Percentiles rank a stretch among this genome's conserved stretches.
Evolutionary conservation across 768 basidiomycete species (phyloP).

Genomic region (Rhizopogon rudus): DNA sequence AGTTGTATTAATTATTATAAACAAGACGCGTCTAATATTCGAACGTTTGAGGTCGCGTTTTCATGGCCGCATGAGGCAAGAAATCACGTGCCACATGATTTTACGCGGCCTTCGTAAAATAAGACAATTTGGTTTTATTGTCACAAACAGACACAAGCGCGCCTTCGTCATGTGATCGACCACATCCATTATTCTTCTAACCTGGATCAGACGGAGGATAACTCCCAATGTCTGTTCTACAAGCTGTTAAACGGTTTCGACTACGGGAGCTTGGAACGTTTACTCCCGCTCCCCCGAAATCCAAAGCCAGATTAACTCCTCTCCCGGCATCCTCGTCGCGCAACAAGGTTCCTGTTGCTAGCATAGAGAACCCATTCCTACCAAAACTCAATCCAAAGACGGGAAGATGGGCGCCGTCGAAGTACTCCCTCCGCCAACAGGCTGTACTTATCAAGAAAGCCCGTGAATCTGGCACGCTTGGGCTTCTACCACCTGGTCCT

Average conservation of each 20-base stretch:
- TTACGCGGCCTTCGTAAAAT: no score
- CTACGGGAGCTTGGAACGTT: constrained; percentile 17
- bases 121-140: no score
- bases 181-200: no score
- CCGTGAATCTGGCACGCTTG: constrained; percentile 42
- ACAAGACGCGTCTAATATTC: no score
- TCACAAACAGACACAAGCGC: background rate
- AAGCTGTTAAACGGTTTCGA: constrained; percentile 21
- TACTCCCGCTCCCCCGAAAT: constrained; percentile 14
- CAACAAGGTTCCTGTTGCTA: constrained; percentile 14
- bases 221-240: background rate
- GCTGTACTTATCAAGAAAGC: constrained; percentile 77
- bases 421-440: constrained; percentile 71
- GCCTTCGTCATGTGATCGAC: background rate
- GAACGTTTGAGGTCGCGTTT: no score
- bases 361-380: constrained; percentile 61
- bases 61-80: no score
- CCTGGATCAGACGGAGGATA: background rate
- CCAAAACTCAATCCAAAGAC: constrained; percentile 54
- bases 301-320: constrained; percentile 14
- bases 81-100: no score
- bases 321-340: constrained; percentile 5
- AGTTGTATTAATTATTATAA: no score
- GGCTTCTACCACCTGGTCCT: constrained; percentile 64
- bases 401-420: constrained; percentile 63